These are phyloP conservation scores for Cardamine occulta DNA, from an alignment of 345 rosid genomes.

Conservation along the genomic window DNA sequence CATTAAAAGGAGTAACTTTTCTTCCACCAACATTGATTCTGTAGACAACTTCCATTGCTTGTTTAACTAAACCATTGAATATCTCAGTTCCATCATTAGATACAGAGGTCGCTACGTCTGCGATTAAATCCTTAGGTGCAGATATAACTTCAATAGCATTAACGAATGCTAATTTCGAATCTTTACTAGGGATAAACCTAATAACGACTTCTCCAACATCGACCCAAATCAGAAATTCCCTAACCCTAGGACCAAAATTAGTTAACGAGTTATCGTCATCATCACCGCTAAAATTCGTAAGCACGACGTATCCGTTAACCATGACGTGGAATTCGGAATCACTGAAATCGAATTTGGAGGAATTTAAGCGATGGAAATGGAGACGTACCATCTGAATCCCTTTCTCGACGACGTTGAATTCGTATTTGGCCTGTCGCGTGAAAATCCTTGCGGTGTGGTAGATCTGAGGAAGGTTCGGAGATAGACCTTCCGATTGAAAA, in stretches of 20 bases:
- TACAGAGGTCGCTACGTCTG: constrained; percentile 54
- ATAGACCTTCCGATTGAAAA: constrained; percentile 36
- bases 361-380: constrained; percentile 58
- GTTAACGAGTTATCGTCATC: constrained; percentile 1
- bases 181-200: constrained; percentile 54
- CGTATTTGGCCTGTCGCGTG: constrained; percentile 61
- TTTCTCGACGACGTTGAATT: constrained; percentile 56
- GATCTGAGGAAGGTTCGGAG: constrained; percentile 47
- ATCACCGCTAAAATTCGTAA: constrained; percentile 66
- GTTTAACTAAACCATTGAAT: constrained; percentile 53
- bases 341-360: constrained; percentile 46
- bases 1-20: constrained; percentile 81
- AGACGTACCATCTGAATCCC: constrained; percentile 77
- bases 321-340: constrained; percentile 68
- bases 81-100: constrained; percentile 46
- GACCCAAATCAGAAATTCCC: constrained; percentile 65
- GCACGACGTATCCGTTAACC: constrained; percentile 57
- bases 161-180: constrained; percentile 61
- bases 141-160: constrained; percentile 83
- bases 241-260: constrained; percentile 39
- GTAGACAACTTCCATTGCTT: constrained; percentile 61
- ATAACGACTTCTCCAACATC: constrained; percentile 54
- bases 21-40: constrained; percentile 79
- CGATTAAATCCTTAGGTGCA: constrained; percentile 76
- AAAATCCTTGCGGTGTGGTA: constrained; percentile 70